Evolutionary conservation across 208 protist species (phyloP).

Genomic region (Wallacemonas sp.): DNA sequence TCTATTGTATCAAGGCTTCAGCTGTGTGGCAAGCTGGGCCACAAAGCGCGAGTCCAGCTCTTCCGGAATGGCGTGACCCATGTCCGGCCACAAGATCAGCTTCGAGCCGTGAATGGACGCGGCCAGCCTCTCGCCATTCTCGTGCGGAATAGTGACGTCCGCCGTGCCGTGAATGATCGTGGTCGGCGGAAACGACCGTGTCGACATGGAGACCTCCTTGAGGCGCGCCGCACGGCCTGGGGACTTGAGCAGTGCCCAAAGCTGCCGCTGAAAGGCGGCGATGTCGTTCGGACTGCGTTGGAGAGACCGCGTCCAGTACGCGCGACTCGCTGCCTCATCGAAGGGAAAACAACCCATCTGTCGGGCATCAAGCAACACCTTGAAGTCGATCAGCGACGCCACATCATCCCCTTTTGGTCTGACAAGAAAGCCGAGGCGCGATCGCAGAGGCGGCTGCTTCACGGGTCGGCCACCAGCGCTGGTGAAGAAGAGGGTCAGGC

Average conservation of each 20-base stretch:
- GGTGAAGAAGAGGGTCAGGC: constrained; percentile 13
- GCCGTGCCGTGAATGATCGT: constrained; percentile 36
- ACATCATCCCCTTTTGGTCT: not conserved
- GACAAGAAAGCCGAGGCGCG: constrained; percentile 28
- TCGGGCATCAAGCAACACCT: not conserved
- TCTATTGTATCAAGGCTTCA: not conserved
- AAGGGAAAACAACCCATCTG: not conserved
- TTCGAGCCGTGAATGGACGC: constrained; percentile 23
- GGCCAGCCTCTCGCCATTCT: constrained; percentile 25
- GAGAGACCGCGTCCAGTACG: not conserved
- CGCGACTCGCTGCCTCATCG: constrained; percentile 11
- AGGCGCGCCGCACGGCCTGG: constrained; percentile 43
- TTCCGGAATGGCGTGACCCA: constrained; percentile 35
- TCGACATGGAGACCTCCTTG: constrained; percentile 25
- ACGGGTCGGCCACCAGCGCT: constrained; percentile 3
- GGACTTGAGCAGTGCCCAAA: constrained; percentile 49
- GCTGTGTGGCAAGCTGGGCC: not conserved
- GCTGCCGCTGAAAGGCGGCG: constrained; percentile 44
- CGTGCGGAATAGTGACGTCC: constrained; percentile 28
- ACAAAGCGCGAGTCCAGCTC: not conserved
- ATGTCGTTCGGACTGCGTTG: constrained; percentile 3
- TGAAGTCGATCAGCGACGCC: constrained; percentile 4
- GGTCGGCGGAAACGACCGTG: constrained; percentile 21
- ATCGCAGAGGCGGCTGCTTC: constrained; percentile 3
- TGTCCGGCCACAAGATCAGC: constrained; percentile 20